phyloP scores from a whole-genome alignment of 2,329 filamentous ascomycete genomes.

The Aspergillus fumigatus region DNA sequence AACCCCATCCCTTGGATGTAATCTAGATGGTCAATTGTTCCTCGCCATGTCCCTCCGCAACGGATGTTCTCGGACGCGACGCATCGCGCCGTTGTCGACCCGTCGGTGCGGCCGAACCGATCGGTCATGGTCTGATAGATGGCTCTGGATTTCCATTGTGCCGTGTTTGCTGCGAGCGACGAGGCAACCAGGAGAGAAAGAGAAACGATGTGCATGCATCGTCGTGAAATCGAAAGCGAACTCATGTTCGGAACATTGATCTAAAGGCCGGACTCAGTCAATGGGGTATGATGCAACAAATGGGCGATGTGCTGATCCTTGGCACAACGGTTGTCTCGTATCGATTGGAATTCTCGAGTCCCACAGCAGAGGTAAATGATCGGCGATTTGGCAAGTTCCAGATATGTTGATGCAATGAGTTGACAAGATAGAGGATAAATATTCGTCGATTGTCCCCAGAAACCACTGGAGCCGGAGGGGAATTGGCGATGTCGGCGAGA shows the following conservation, averaged over 20 bases:
- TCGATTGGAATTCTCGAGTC: not conserved
- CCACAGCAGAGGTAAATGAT: not conserved
- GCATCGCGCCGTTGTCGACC: conserved; percentile 29
- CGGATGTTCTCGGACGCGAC: conserved; percentile 32
- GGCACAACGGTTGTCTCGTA: not conserved
- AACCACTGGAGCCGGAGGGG: not conserved
- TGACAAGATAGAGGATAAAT: not conserved
- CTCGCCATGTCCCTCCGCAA: conserved; percentile 50
- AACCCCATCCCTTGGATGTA: conserved; percentile 50
- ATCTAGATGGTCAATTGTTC: conserved; percentile 46
- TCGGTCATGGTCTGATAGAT: conserved; percentile 48
- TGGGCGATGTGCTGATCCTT: not conserved
- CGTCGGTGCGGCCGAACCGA: conserved; percentile 42
- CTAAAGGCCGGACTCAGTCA: not conserved
- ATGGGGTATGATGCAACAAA: not conserved
- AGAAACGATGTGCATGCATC: not conserved
- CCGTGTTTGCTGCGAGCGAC: conserved; percentile 21
- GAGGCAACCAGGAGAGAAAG: not conserved
- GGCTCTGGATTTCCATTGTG: conserved; percentile 39
- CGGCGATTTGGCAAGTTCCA: not conserved
- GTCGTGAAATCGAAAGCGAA: not conserved
- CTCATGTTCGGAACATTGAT: not conserved
- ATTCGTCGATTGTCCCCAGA: not conserved
- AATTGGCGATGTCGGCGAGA: not conserved
- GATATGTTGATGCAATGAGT: not conserved